phyloP scores from a whole-genome alignment of 345 rosid genomes.

The Diplotaxis tenuifolia region DNA sequence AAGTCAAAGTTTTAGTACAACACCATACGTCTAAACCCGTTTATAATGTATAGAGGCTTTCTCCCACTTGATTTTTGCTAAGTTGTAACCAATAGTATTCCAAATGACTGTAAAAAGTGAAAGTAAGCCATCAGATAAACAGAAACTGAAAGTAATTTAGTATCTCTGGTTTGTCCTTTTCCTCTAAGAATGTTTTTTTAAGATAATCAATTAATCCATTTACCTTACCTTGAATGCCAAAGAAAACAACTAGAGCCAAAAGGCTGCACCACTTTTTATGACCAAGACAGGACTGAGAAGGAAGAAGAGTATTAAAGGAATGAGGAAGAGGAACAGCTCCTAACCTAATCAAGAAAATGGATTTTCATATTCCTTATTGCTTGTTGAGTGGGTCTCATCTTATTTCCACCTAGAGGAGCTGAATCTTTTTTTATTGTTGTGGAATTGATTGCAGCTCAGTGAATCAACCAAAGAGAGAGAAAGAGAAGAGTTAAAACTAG shows the following conservation, averaged over 20 bases:
- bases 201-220: neutral
- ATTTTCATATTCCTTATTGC: constrained; percentile 34
- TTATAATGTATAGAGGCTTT: constrained; percentile 15
- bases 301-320: constrained; percentile 39
- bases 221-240: constrained; percentile 13
- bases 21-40: neutral
- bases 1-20: constrained; percentile 20
- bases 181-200: constrained; percentile 6
- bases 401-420: constrained; percentile 32
- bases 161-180: constrained; percentile 22
- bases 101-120: constrained; percentile 14
- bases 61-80: constrained; percentile 20
- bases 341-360: constrained; percentile 37
- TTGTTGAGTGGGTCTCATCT: constrained; percentile 37
- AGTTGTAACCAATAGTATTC: constrained; percentile 21
- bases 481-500: constrained; percentile 15
- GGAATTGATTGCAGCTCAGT: constrained; percentile 26
- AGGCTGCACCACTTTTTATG: constrained; percentile 41
- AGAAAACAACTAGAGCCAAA: constrained; percentile 22
- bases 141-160: neutral
- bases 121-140: constrained; percentile 11
- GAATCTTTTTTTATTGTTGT: constrained; percentile 17
- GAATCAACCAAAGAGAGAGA: constrained; percentile 5
- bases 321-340: constrained; percentile 39
- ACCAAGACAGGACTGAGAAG: constrained; percentile 37